These are phyloP conservation scores for Candida ortonii DNA, from an alignment of 805 yeast genomes.

Conservation along the genomic window DNA sequence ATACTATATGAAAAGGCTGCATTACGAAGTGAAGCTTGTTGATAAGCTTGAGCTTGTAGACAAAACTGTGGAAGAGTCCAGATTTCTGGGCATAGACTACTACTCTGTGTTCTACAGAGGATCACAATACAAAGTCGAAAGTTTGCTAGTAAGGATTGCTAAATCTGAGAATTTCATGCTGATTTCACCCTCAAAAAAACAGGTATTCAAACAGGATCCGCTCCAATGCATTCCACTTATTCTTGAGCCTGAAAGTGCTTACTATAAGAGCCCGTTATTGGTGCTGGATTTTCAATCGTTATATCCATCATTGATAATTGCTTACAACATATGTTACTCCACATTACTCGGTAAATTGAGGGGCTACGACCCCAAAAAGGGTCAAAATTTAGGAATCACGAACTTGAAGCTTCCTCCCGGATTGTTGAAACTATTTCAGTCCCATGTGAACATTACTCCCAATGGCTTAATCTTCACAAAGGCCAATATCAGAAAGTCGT, in stretches of 20 bases:
- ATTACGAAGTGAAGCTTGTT: conserved; percentile 45
- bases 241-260: conserved; percentile 86
- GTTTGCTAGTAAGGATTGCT: conserved; percentile 70
- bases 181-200: conserved; percentile 73
- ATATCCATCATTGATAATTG: conserved; percentile 90
- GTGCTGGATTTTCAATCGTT: conserved; percentile 92
- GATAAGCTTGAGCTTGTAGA: conserved; percentile 63
- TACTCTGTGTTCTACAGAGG: conserved; percentile 86
- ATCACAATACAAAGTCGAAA: conserved; percentile 91
- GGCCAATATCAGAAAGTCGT: conserved; percentile 60
- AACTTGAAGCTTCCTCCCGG: conserved; percentile 55
- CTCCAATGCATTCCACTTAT: conserved; percentile 85
- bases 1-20: conserved; percentile 47
- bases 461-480: conserved; percentile 83
- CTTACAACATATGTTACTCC: conserved; percentile 83
- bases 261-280: conserved; percentile 83
- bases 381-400: conserved; percentile 52
- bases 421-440: conserved; percentile 46
- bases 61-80: conserved; percentile 75
- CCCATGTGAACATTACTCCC: conserved; percentile 70
- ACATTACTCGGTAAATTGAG: conserved; percentile 64
- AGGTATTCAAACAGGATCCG: conserved; percentile 82
- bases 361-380: conserved; percentile 43
- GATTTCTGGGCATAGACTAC: conserved; percentile 87
- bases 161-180: conserved; percentile 72